A percentile compares a stretch with the other conserved stretches of the same genome.
phyloP scores from a whole-genome alignment of 257 asterid genomes.

The Petunia axillaris region DNA sequence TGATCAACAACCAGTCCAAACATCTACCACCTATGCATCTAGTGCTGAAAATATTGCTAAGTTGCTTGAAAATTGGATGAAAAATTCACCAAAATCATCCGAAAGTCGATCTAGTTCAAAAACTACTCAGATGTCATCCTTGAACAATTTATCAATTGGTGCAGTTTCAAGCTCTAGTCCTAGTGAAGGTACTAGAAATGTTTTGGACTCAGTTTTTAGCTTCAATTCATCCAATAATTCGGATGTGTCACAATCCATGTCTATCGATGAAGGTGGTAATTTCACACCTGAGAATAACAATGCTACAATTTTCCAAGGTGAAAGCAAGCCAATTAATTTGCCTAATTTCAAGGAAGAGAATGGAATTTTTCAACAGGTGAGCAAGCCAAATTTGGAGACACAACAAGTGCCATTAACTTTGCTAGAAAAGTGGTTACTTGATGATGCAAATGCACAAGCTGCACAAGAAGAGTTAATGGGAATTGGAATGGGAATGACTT shows the following conservation, averaged over 20 bases:
- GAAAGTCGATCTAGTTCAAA: slow-evolving; percentile 32
- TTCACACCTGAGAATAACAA: slow-evolving; percentile 33
- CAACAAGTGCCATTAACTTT: slow-evolving; percentile 61
- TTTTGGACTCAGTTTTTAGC: slow-evolving; percentile 43
- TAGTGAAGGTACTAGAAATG: slow-evolving; percentile 60
- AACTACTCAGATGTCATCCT: slow-evolving; percentile 35
- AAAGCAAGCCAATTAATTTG: slow-evolving; percentile 32
- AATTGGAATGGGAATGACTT: slow-evolving; percentile 49
- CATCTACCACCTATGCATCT: slow-evolving; percentile 61
- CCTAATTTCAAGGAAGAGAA: slow-evolving; percentile 9
- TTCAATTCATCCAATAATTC: slow-evolving; percentile 50
- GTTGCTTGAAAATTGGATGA: slow-evolving; percentile 71
- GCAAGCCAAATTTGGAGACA: slow-evolving; percentile 32
- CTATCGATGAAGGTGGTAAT: slow-evolving; percentile 33
- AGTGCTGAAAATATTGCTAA: slow-evolving; percentile 81
- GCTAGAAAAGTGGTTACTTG: slow-evolving; percentile 86
- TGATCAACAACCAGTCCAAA: slow-evolving; percentile 1
- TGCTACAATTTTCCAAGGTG: slow-evolving; percentile 32
- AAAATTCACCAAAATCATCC: slow-evolving; percentile 40
- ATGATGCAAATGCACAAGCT: slow-evolving; percentile 61
- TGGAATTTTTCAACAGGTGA: background rate
- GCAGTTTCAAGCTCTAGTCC: slow-evolving; percentile 51
- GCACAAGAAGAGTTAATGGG: slow-evolving; percentile 46
- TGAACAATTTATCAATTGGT: slow-evolving; percentile 34
- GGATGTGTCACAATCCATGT: slow-evolving; percentile 39